A percentile compares a stretch with the other conserved stretches of the same genome.
These are phyloP conservation scores for Oryza rufipogon DNA, from an alignment of 176 grass and related monocot genomes.

Conservation along the genomic window DNA sequence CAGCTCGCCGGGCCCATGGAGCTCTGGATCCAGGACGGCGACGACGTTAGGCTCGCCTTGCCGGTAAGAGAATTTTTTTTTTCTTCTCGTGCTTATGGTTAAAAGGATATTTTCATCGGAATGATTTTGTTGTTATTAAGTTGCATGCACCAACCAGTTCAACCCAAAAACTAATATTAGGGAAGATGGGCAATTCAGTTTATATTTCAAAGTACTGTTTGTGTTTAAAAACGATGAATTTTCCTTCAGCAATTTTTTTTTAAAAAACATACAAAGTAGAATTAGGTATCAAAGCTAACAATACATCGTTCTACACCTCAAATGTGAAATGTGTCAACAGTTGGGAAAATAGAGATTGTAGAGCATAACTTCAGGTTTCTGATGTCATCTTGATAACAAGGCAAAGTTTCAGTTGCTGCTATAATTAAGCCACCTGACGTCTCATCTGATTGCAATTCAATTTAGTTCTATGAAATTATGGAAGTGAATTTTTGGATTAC, in stretches of 20 bases:
- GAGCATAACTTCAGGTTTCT: not conserved
- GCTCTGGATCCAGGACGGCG: constrained; percentile 88
- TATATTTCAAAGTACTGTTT: not conserved
- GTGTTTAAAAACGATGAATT: not conserved
- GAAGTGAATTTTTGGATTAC: not conserved
- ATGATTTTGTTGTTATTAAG: not conserved
- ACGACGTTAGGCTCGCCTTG: constrained; percentile 79
- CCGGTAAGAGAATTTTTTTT: constrained; percentile 51
- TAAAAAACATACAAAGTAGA: not conserved
- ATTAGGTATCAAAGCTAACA: not conserved
- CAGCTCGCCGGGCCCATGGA: constrained; percentile 88
- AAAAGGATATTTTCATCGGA: not conserved
- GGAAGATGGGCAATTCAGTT: no score
- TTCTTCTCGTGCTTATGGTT: not conserved
- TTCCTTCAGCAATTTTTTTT: not conserved
- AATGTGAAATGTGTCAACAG: not conserved
- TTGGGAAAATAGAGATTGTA: not conserved
- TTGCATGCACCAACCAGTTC: no score
- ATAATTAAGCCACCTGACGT: not conserved
- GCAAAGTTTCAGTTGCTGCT: not conserved
- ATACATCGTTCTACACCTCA: not conserved
- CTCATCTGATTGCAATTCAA: constrained; percentile 2
- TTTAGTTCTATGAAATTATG: not conserved
- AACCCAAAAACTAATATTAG: no score
- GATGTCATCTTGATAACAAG: not conserved